Base-by-base conservation (phyloP, 257 asterid species). In the Solanum pinnatisectum region DNA sequence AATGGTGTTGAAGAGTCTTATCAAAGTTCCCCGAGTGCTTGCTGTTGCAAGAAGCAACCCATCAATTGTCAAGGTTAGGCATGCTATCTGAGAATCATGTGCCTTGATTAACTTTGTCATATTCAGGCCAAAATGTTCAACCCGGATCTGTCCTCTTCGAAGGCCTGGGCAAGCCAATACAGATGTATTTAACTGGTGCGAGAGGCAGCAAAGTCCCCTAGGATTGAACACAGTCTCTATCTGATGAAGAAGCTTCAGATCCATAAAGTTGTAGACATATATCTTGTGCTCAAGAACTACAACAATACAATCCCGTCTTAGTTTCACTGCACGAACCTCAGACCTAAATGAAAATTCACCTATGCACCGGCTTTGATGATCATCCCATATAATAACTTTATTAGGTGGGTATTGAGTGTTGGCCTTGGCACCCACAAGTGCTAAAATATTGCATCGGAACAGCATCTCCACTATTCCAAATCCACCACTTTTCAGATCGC, bases 21-120 rank as follows among this genome's bases (percentile, higher is more conserved):
- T 94, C 91, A 96, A 88, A 83, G 99, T 96, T 89, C 99, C 99
- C 89, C 96, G 93, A 83, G 93, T 87, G 88, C 98, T 94, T 70
- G 99, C 98, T 83, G 99, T 96, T 39, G 98, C 99, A 87, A 96
- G 99, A 90, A 96, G 98, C 87, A 95, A 95, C 89, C 99, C 98
- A 82, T 96, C 99, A 92, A 92, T 90, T 14, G 99, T 95, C 92
- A 96, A 91, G 82, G 95, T 94, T 90, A 96, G 33, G 92, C 98
- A 96, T 60, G 98, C 90, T 87, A 96, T 90, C 92, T 90, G 95
- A 76, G 99, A 94, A 92, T 96, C 98, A 87, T 96, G 99, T 87
- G 98, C 98, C 85, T 88, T 91, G 90, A 96, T 94, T 68, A 95
- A 79, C 37, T 93, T 96, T 30, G 97, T 95, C 94, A 94, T 89